These are phyloP conservation scores for Tylopilus subfusipes DNA, from an alignment of 768 basidiomycete species.

Conservation along the genomic window DNA sequence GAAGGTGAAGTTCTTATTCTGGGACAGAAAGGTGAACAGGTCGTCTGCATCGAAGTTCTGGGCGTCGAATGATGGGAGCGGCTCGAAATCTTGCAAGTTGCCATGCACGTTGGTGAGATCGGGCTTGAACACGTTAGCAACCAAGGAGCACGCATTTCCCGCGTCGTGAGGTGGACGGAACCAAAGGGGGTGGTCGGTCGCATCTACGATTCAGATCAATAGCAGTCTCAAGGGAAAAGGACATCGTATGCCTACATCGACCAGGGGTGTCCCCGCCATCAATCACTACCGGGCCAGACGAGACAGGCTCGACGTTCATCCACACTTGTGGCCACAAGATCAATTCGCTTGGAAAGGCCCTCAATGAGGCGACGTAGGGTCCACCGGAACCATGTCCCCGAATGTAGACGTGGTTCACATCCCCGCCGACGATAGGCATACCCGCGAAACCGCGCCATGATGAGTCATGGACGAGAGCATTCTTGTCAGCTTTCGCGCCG, in stretches of 20 bases:
- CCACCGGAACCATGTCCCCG: conserved; percentile 2
- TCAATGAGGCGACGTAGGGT: neutral
- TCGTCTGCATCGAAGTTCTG: neutral
- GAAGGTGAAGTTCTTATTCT: neutral
- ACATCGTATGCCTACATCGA: neutral
- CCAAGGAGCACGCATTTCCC: conserved; percentile 5
- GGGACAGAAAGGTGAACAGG: neutral
- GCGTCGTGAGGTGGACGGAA: conserved; percentile 9
- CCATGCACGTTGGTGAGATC: neutral
- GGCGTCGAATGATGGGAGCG: neutral
- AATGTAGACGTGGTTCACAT: conserved; percentile 5
- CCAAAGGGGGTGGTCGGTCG: neutral
- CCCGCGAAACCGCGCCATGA: conserved; percentile 2
- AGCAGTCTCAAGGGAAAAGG: neutral
- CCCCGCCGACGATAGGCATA: conserved; percentile 7
- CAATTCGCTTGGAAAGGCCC: conserved; percentile 4
- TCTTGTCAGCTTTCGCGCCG: neutral
- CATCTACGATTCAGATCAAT: neutral
- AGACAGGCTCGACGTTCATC: neutral
- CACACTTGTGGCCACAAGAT: conserved; percentile 7
- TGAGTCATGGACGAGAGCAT: neutral
- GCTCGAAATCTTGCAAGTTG: neutral
- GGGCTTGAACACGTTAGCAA: conserved; percentile 6
- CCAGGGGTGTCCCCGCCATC: neutral
- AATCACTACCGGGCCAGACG: neutral